phyloP scores from a whole-genome alignment of 768 basidiomycete genomes.

The Kondoa subrosea region DNA sequence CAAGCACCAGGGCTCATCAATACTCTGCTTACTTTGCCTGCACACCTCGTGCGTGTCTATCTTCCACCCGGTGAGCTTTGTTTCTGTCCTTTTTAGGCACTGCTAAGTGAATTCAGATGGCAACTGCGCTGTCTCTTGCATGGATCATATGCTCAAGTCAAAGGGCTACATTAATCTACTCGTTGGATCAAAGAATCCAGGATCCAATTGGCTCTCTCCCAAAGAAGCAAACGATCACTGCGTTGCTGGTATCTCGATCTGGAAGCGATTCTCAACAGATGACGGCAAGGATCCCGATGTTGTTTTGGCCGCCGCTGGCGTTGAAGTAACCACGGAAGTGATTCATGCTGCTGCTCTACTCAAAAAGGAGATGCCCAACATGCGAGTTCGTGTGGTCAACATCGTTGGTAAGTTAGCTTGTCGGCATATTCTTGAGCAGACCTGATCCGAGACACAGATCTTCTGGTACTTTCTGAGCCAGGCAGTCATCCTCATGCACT shows the following conservation, averaged over 20 bases:
- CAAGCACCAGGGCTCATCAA: slow-evolving; percentile 53
- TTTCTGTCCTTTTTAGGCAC: slow-evolving; percentile 24
- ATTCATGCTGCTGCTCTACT: slow-evolving; percentile 69
- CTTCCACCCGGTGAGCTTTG: slow-evolving; percentile 21
- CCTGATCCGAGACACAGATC: slow-evolving; percentile 35
- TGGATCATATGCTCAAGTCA: slow-evolving; percentile 64
- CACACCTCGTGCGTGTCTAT: slow-evolving; percentile 54
- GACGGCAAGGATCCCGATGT: slow-evolving; percentile 35
- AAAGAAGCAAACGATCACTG: slow-evolving; percentile 74
- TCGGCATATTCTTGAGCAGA: not conserved
- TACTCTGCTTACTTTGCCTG: slow-evolving; percentile 63
- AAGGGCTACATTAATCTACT: slow-evolving; percentile 77
- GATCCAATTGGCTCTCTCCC: slow-evolving; percentile 52
- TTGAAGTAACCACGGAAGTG: slow-evolving; percentile 75
- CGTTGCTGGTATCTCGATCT: slow-evolving; percentile 67
- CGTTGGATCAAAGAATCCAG: slow-evolving; percentile 53
- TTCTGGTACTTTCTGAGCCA: slow-evolving; percentile 58
- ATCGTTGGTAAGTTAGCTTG: slow-evolving; percentile 39
- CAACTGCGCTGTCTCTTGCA: slow-evolving; percentile 65
- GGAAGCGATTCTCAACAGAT: slow-evolving; percentile 46
- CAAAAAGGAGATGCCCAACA: slow-evolving; percentile 47
- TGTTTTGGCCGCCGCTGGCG: slow-evolving; percentile 67
- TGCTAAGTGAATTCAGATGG: slow-evolving; percentile 63
- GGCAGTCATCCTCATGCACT: slow-evolving; percentile 64
- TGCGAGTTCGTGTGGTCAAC: slow-evolving; percentile 74